phyloP scores from a whole-genome alignment of 176 grass and related monocot species.

The Juncus effusus region DNA sequence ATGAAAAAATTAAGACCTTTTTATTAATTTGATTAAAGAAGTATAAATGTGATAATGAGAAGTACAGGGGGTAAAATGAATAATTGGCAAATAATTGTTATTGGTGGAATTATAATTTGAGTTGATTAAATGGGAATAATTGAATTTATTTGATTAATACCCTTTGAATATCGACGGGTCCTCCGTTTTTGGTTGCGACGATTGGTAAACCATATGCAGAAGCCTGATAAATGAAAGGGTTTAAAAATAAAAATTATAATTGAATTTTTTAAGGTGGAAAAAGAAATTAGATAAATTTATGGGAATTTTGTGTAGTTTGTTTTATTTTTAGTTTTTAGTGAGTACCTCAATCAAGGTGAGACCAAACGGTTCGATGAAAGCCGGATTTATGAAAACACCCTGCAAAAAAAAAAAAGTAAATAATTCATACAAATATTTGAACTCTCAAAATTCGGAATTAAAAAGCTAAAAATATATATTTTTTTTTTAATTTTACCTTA shows the following conservation, averaged over 20 bases:
- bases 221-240: conserved; percentile 35
- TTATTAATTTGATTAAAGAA: too few relatives aligned
- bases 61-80: too few relatives aligned
- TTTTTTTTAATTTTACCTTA: conserved; percentile 31
- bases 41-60: too few relatives aligned
- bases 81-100: too few relatives aligned
- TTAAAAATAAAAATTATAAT: conserved; percentile 10
- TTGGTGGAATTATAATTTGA: background rate
- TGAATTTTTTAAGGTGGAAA: conserved; percentile 9
- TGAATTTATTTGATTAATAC: conserved; percentile 20
- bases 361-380: conserved; percentile 95
- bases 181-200: conserved; percentile 53
- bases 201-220: conserved; percentile 50
- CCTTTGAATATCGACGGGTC: conserved; percentile 55
- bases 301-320: background rate
- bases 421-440: background rate
- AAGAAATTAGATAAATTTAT: conserved; percentile 7
- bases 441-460: too few relatives aligned
- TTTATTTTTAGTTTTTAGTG: conserved; percentile 4
- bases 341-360: conserved; percentile 97
- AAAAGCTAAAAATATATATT: conserved; percentile 4
- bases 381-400: conserved; percentile 98
- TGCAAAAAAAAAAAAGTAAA: conserved; percentile 28
- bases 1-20: too few relatives aligned
- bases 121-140: background rate